Conservation (phyloP, 768 basidiomycete species). For the Mrakia gelida region DNA sequence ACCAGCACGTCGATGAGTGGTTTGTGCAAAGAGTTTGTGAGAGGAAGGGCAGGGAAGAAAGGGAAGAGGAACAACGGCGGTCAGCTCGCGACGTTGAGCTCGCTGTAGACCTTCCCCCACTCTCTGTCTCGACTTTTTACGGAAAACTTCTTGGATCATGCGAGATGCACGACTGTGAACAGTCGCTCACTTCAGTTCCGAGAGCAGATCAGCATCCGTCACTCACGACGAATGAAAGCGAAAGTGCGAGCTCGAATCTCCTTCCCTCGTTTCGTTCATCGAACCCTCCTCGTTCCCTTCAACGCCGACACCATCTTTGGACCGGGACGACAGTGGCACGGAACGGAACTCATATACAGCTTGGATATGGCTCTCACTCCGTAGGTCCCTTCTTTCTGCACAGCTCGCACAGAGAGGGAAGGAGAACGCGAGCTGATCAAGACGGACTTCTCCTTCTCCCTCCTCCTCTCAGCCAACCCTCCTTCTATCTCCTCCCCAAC, state of each 20-base stretch:
- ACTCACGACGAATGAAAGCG: background rate
- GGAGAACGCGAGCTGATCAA: no score
- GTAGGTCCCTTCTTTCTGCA: no score
- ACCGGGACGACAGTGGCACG: no score
- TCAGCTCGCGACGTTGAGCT: background rate
- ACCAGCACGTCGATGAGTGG: background rate
- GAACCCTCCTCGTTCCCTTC: background rate
- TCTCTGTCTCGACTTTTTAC: no score
- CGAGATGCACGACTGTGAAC: background rate
- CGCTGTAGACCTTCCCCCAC: no score
- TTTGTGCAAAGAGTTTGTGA: background rate
- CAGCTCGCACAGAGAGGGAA: no score
- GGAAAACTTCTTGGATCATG: no score
- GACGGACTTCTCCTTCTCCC: background rate
- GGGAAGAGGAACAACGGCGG: background rate
- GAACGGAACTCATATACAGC: no score
- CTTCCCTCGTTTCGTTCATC: background rate
- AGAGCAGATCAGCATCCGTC: background rate
- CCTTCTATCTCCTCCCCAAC: background rate
- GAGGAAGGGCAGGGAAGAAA: background rate
- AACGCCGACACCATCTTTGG: background rate
- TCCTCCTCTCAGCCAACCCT: background rate
- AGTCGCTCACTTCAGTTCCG: background rate
- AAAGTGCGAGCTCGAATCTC: background rate
- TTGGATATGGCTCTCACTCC: no score